Base-by-base conservation (phyloP, 352 stramenopile genomes). In the Achlya hypogyna region DNA sequence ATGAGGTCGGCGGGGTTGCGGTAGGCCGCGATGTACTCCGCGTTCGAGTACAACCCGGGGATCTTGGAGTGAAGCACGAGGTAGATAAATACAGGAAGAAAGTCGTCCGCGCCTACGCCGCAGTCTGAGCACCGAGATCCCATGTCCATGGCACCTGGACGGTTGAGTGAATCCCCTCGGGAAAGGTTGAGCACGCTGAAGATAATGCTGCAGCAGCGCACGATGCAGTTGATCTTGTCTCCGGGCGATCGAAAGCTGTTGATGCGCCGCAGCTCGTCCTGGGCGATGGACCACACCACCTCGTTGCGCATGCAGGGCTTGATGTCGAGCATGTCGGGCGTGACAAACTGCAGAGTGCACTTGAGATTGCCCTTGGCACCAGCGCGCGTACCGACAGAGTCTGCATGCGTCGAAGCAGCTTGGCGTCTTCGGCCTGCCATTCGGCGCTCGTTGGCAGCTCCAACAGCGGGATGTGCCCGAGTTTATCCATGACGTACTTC, bases 21-120 rank as follows among this genome's bases (percentile, higher is more conserved):
- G 71, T 92, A 97, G 12, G 79, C 76, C 29, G 89, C 75, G 70
- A 97, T 96, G 72, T 96, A 97, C 72, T 96, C 88, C 69, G 87
- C 94, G 66, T 96, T 97, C 14, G 87, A 95, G 45, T 87, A 70
- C 14, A 96, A 75, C 10, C 79, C 74, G n/a, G 88, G 84, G 62
- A 96, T 92, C 60, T 91, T 80, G 29, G 89, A 91, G 63, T 94
- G 86, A 20, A 97, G 73, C 23, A 97, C 88, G 40, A 97, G 90
- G 75, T 95, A 96, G 66, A 97, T 97, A 69, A 97, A 96, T 29
- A 96, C 80, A 18, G 90, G 90, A 16, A 97, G 73, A 53, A 97
- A 97, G 40, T 97, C 90, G 65, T 97, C 90, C 1, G 88, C 75
- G 6, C 75, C 75, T 34, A 70, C 70, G 34, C 51, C 58, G 40